Base-by-base conservation (phyloP, 192 early-diverging fungal genomes). In the Phycomyces blakesleeanus region DNA sequence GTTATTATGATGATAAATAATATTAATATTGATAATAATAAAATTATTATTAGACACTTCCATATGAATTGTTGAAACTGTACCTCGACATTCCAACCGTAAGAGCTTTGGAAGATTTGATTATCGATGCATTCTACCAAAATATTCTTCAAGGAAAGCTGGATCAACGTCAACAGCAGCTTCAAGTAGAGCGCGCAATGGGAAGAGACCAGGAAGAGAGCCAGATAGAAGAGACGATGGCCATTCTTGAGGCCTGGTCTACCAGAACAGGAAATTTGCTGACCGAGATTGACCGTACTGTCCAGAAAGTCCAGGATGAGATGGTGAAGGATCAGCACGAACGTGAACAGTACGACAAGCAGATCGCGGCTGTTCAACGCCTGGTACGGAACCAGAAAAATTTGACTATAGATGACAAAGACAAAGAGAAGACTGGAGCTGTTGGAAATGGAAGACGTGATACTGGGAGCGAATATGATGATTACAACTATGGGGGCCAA, bases 121-220 rank as follows among this genome's bases (percentile, higher is more conserved):
- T 94, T 65, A 94, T 94, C 61, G 89, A 91, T 53, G 85, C 90
- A 25, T 86, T 94, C 34, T 93, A 94, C 57, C 87, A 89, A 59
- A 84, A 83, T 52, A 73, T 94, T 7, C 71, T 94, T 51, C 79
- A 75, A 37, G 93, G 90, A 26, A 93, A 89, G 76, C 74, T 94
- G 40, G 93, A 94, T 69, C 93, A 94, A 63, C 87, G 88, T 54
- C 67, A 80, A 59, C 81, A 87, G 52, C 84, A 80, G 51, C 56
- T 94, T 39, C 86, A 89, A 58, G 82, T 94, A 1, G 85, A 90
- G 64, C 85, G 82, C 37, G 81, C 91, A n/a, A 93, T 94, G 85
- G 90, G 92, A 3, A 64, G 92, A 34, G 92, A 94, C 75, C 67
- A 92, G 20, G 71, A 81, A 55, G 85, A 88, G 16, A 84, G 81